Evolutionary conservation across 768 basidiomycete genomes (phyloP), one percentile per base, ranked within the genome.

Genomic region (Hortiboletus campestris): DNA sequence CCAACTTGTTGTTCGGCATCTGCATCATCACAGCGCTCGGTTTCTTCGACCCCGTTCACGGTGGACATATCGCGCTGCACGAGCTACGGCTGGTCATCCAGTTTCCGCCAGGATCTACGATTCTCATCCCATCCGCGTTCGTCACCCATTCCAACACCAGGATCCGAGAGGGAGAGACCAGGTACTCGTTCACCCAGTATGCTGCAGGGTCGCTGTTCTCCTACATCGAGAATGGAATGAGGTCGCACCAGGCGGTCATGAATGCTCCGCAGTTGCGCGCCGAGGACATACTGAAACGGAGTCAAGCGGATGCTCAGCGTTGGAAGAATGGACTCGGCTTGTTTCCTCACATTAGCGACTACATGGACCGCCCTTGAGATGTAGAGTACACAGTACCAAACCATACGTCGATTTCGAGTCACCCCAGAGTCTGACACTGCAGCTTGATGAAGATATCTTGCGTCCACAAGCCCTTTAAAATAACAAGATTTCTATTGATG

Each of bases 181-280:
- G 60, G 22, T 62, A 53, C 6, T 62, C 41, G 0, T 54, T 62
- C n/a, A 62, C 52, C 0, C 55, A 62, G 5, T 62, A 62, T 8
- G 41, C 46, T 0, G 9, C 51, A 0, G 60, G 60, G 0, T 17
- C 44, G 0, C n/a, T 61, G 0, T 61, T 61, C 2, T 41, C 12
- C 2, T 61, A 56, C 31, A 4, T 61, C 4, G 14, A 61, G 2
- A 61, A 61, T 0, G 51, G 59, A 0, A 56, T 61, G 60, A 46
- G 1, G 9, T 46, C 49, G 0, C 29, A 58, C 4, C 16, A 14
- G 25, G 25, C 34, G 20, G 46, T 47, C 4, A 25, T 25, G 25
- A 25, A 25, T 4, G 25, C 4, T 25, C 25, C 25, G 4, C 4
- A 25, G 25, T 25, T 25, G 6, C 6, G 25, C 25, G 25, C 25